These are phyloP conservation scores for Craterostigma plantagineum DNA, from an alignment of 257 asterid genomes.

Conservation along the genomic window DNA sequence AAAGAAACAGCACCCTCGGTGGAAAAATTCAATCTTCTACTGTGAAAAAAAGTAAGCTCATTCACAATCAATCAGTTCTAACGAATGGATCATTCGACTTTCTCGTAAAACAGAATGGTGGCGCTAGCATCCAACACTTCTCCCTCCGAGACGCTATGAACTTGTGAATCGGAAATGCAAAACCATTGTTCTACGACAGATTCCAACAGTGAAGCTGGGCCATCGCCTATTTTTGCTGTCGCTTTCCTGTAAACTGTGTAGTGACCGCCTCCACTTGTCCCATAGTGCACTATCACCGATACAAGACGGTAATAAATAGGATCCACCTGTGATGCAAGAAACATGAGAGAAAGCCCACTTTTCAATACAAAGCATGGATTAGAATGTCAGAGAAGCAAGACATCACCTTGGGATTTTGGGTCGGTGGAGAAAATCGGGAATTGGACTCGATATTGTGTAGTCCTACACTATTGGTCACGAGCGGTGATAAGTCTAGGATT, in stretches of 20 bases:
- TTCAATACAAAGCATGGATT: no score
- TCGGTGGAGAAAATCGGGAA: conserved; percentile 10
- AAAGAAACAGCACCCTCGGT: no score
- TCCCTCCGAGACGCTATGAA: conserved; percentile 36
- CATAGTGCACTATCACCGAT: conserved; percentile 77
- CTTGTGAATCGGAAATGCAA: conserved; percentile 72
- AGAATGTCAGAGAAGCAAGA: conserved; percentile 4
- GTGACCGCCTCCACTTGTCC: conserved; percentile 64
- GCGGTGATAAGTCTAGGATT: conserved; percentile 41
- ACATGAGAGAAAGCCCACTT: background rate
- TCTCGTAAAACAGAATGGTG: conserved; percentile 70
- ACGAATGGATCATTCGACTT: conserved; percentile 14
- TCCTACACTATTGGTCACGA: conserved; percentile 28
- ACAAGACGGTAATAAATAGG: conserved; percentile 32
- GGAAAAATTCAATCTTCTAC: background rate
- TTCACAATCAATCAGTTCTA: no score
- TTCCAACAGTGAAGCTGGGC: conserved; percentile 26
- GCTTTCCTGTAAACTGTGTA: conserved; percentile 73
- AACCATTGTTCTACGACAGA: conserved; percentile 57
- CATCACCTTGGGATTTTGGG: conserved; percentile 8
- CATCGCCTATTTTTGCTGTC: conserved; percentile 25
- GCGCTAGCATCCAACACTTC: conserved; percentile 75
- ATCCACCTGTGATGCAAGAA: conserved; percentile 16
- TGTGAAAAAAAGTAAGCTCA: background rate
- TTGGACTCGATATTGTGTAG: conserved; percentile 20